A percentile compares a stretch with the other conserved stretches of the same genome.
Conservation (phyloP, 164 flowering plant genomes). For the Euptelea pleiosperma region DNA sequence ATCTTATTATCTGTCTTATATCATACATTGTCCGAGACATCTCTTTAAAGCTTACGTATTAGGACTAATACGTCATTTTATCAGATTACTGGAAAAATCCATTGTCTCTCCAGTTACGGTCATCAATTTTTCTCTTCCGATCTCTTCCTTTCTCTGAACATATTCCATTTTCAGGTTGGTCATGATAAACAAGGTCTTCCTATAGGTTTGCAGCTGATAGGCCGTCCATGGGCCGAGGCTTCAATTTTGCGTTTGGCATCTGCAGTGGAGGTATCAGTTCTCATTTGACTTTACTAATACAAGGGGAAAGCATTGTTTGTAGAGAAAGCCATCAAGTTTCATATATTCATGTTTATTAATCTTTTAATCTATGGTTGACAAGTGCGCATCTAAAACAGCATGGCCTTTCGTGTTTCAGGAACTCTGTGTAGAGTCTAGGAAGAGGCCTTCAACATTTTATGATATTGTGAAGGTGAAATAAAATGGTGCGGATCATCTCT, state of each 20-base stretch:
- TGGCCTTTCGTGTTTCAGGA: slow-evolving; percentile 42
- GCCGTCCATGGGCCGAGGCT: slow-evolving; percentile 98
- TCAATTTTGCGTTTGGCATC: slow-evolving; percentile 77
- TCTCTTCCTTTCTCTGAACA: slow-evolving; percentile 6
- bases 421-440: slow-evolving; percentile 45
- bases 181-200: slow-evolving; percentile 98
- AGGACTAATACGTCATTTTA: too few relatives aligned
- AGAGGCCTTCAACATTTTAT: slow-evolving; percentile 56
- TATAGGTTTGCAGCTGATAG: slow-evolving; percentile 88
- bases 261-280: slow-evolving; percentile 63
- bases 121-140: neutral
- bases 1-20: too few relatives aligned
- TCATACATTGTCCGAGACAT: too few relatives aligned
- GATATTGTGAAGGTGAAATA: slow-evolving; percentile 53
- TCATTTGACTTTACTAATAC: neutral
- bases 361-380: neutral
- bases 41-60: too few relatives aligned
- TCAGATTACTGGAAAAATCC: too few relatives aligned
- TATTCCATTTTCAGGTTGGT: slow-evolving; percentile 59
- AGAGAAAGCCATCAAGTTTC: too few relatives aligned
- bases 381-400: neutral
- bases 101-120: neutral
- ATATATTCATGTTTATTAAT: neutral
- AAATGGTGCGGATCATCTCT: neutral
- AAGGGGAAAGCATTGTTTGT: too few relatives aligned